phyloP scores from a whole-genome alignment of 2,329 filamentous ascomycete genomes.

The Fusarium stilboides region DNA sequence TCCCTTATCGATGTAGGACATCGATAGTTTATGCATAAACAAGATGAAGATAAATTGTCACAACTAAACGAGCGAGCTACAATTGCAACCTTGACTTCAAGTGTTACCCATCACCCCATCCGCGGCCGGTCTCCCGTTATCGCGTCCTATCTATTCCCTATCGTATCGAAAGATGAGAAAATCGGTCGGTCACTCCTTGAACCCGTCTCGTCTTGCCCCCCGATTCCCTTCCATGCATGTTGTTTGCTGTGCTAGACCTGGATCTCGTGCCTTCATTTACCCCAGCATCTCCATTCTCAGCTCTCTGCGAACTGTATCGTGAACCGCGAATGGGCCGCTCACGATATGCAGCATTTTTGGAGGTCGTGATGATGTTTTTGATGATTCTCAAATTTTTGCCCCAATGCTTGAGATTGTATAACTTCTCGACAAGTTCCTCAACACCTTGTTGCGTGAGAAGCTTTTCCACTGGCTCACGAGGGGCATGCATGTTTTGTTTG shows the following conservation, averaged over 20 bases:
- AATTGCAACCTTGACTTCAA: not conserved
- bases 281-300: not conserved
- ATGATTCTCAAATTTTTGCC: slow-evolving; percentile 20
- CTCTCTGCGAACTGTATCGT: not conserved
- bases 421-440: not conserved
- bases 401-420: slow-evolving; percentile 34
- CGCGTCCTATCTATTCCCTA: fast-evolving
- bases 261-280: not conserved
- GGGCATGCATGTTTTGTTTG: slow-evolving; percentile 18
- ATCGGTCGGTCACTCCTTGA: not conserved
- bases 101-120: not conserved
- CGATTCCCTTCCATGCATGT: not conserved
- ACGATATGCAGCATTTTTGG: not conserved
- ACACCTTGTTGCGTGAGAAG: slow-evolving; percentile 22
- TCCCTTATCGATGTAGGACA: not conserved
- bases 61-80: not conserved
- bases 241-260: not conserved
- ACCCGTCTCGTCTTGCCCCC: not conserved
- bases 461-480: not conserved
- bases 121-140: not conserved
- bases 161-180: not conserved
- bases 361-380: slow-evolving; percentile 5
- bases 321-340: not conserved
- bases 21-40: not conserved
- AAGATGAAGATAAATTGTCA: not conserved